Base-by-base conservation (phyloP, 257 asterid genomes). In the Ocimum tenuiflorum region DNA sequence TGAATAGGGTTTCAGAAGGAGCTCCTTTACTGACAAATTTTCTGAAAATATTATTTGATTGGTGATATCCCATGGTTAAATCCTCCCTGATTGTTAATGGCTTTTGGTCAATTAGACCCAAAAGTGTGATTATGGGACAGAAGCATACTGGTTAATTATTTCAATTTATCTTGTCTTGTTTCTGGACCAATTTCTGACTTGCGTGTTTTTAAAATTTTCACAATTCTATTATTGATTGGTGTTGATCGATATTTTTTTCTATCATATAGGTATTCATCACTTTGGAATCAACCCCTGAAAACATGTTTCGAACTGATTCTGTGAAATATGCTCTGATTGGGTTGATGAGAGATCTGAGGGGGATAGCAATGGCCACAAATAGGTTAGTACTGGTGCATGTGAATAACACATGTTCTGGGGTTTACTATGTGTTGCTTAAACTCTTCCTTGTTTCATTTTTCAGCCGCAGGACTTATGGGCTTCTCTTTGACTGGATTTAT, bases 311-410 rank as follows among this genome's bases (percentile, higher is more conserved):
- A 78, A 80, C 88, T 17, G 96, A 94, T 70, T 75, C 81, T 58
- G 97, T 89, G 56, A 94, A 94, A 72, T 88, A 86, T 82, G 88
- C 91, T 59, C 76, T 94, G 59, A 85, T 90, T 74, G 99, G 99
- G 60, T 75, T 94, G 89, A 94, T 82, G 97, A 94, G 99, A 82
- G 99, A 89, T 82, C 86, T 94, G 36, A 83, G 99, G 75, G 99
- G 99, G 39, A 78, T 90, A 75, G 85, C 91, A 45, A 88, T 89
- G 99, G 99, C 99, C 42, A 94, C 99, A 52, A 90, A 78, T 73
- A 88, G 91, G 99, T 94, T 55, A 49, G 88, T 60, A 57, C 54
- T 15, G 58, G 43, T 60, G 47, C 46, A 24, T 60, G 9, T 66
- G 58, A 58, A 46, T 61, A n/a, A 20, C 20, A 48, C 14, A 0